Base-by-base conservation (phyloP, 805 yeast species). In the Metschnikowia lochheadii region DNA sequence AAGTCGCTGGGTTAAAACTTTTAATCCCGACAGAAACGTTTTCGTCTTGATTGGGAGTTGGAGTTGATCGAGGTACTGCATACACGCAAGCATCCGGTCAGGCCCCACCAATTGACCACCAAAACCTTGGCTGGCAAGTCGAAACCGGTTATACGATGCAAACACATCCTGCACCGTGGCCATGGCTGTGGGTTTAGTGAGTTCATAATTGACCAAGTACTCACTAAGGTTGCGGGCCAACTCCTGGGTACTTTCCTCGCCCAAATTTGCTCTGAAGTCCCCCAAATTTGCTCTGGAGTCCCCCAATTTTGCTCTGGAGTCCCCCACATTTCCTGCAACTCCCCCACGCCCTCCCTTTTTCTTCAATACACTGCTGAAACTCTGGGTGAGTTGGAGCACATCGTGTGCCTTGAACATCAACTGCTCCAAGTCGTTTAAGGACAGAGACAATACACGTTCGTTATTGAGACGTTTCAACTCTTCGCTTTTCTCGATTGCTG, bases 201-300 rank as follows among this genome's bases (percentile, higher is more conserved):
- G 60, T 48, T 63, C 66, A 40, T 54, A 60, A 36, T 53, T 66
- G 6, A 61, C 60, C 54, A 87, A 69, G 64, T 82, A 90, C 58
- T 87, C 96, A 38, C 89, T 83, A 2, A 92, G 63, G 60, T 89
- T 91, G 48, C 96, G 76, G 0, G 97, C 80, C 15, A 89, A 69
- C 59, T 89, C 96, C 51, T 82, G 50, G 5, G 74, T 67, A 1
- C 54, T 59, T 26, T 26, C 29, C 11, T 26, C 29, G 2, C 29
- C 29, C 29, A 26, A 26, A 8, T 26, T 26, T 4, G 29, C 29
- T 26, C 29, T 26, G 11, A 26, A 26, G 2, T 26, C 11, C 29
- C 11, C 29, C 29, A 23, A 8, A 8, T 23, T 23, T 6, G 1
- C 26, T 8, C 3, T 8, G 26, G 26, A 1, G 10, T 23, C 26